These are phyloP conservation scores for apple (Malus domestica) DNA, from an alignment of 306 rosid genomes.

Conservation along the genomic window ASM211411v1 NC_041805.1:14830501-14831000, in stretches of 20 bases:
- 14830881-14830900: slow-evolving; percentile 98
- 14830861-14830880: slow-evolving; percentile 14
- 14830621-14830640: background rate
- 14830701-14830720: background rate
- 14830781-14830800: background rate
- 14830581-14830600: background rate
- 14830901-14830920: slow-evolving; percentile 90
- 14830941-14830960: slow-evolving; percentile 50
- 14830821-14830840: background rate
- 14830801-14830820: background rate
- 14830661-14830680: background rate
- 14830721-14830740: background rate
- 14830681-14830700: background rate
- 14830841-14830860: slow-evolving; percentile 16
- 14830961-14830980: background rate
- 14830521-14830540: background rate
- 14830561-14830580: background rate
- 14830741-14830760: background rate
- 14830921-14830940: slow-evolving; percentile 97
- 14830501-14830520: slow-evolving; percentile 35
- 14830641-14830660: background rate
- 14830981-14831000: background rate
- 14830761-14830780: background rate
- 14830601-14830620: background rate
- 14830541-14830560: slow-evolving; percentile 2